Conservation (phyloP, 371 early-diverging fungal species). For the Apophysomyces sp. region DNA sequence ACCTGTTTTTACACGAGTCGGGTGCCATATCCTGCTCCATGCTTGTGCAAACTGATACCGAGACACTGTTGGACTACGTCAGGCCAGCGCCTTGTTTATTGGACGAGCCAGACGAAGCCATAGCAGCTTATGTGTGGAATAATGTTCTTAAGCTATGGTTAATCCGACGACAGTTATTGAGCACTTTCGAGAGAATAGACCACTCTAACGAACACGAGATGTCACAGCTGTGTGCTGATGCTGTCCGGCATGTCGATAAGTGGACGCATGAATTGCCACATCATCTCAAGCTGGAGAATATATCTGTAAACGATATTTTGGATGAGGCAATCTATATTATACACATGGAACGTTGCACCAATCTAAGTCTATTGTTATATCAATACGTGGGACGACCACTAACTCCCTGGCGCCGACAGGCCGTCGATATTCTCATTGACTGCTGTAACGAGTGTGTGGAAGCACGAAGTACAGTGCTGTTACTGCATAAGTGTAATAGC, state of each 20-base stretch:
- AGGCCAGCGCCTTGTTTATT: constrained; percentile 25
- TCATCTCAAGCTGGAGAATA: constrained; percentile 8
- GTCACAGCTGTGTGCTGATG: not conserved
- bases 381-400: constrained; percentile 8
- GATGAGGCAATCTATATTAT: constrained; percentile 17
- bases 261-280: constrained; percentile 17
- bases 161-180: constrained; percentile 16
- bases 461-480: constrained; percentile 15
- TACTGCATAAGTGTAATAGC: constrained; percentile 20
- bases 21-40: constrained; percentile 22
- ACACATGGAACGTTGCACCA: constrained; percentile 27
- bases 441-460: constrained; percentile 19
- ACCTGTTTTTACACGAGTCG: constrained; percentile 27
- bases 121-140: constrained; percentile 22
- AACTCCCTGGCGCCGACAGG: constrained; percentile 12
- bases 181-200: constrained; percentile 16
- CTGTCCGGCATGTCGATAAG: constrained; percentile 8
- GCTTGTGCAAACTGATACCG: constrained; percentile 18
- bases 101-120: constrained; percentile 23
- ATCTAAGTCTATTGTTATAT: constrained; percentile 20
- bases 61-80: constrained; percentile 8
- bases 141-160: constrained; percentile 27
- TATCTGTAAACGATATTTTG: constrained; percentile 4
- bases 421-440: constrained; percentile 18
- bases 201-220: not conserved